Evolutionary conservation across 805 yeast genomes (phyloP).

Genomic region (Wickerhamiella australiensis): DNA sequence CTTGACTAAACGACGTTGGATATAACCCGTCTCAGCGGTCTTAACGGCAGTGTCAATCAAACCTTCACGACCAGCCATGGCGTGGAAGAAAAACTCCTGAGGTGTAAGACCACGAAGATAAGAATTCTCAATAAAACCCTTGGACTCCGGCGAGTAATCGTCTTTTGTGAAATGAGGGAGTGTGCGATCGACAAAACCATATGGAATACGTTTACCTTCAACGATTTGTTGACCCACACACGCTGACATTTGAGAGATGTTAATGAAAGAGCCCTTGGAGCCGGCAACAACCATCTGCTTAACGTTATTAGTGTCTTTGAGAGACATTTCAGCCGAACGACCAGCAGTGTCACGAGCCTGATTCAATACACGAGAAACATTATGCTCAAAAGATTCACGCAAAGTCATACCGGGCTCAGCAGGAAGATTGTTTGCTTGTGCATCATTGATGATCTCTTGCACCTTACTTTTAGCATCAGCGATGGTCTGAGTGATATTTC

Average conservation of each 20-base stretch:
- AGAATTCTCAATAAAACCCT: conserved; percentile 95
- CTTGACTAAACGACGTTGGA: conserved; percentile 94
- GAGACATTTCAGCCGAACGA: conserved; percentile 92
- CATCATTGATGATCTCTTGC: conserved; percentile 83
- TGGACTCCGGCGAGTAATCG: conserved; percentile 96
- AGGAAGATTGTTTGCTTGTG: conserved; percentile 74
- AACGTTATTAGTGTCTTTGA: conserved; percentile 88
- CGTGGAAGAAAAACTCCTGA: conserved; percentile 97
- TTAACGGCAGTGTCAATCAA: conserved; percentile 98
- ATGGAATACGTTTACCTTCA: conserved; percentile 98
- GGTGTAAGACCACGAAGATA: conserved; percentile 96
- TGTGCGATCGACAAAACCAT: conserved; percentile 92
- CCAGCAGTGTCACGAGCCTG: conserved; percentile 99
- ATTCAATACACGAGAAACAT: conserved; percentile 85
- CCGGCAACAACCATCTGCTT: conserved; percentile 99
- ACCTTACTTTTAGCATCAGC: conserved; percentile 88
- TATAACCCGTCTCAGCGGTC: conserved; percentile 97
- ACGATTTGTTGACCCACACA: conserved; percentile 99
- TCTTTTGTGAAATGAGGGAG: conserved; percentile 97
- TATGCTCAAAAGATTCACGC: conserved; percentile 96
- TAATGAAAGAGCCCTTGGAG: conserved; percentile 97
- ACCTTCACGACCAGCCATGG: conserved; percentile 99
- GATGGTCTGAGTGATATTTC: conserved; percentile 82
- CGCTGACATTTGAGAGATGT: conserved; percentile 98
- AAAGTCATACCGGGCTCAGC: conserved; percentile 99